Evolutionary conservation across 371 early-diverging fungal species (phyloP).

Genomic region (Cokeromyces recurvatus): DNA sequence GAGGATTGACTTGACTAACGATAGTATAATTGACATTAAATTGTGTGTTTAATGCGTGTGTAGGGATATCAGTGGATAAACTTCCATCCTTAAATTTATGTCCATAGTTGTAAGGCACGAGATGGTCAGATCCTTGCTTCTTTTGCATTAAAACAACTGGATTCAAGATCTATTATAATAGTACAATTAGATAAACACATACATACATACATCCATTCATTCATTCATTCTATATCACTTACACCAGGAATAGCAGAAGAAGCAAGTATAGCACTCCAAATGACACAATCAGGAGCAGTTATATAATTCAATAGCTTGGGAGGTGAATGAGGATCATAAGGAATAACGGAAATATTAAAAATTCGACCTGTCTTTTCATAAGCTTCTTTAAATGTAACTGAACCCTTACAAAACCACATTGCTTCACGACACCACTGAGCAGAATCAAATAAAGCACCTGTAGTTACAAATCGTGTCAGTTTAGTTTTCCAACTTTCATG

Average conservation of each 20-base stretch:
- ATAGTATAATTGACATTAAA: constrained; percentile 88
- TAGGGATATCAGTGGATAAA: constrained; percentile 81
- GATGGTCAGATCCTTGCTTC: constrained; percentile 45
- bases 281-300: constrained; percentile 85
- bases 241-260: constrained; percentile 52
- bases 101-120: constrained; percentile 77
- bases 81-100: constrained; percentile 86
- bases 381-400: constrained; percentile 86
- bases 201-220: too few species aligned
- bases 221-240: constrained; percentile 12
- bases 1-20: constrained; percentile 91
- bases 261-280: constrained; percentile 73
- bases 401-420: constrained; percentile 76
- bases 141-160: constrained; percentile 83
- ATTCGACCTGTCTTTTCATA: constrained; percentile 84
- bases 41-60: constrained; percentile 65
- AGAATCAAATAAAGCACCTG: constrained; percentile 67
- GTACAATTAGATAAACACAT: too few species aligned
- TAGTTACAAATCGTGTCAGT: constrained; percentile 24
- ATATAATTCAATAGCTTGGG: constrained; percentile 84
- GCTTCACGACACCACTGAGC: constrained; percentile 66
- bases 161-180: constrained; percentile 69
- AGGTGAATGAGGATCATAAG: constrained; percentile 73
- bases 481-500: constrained; percentile 44
- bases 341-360: constrained; percentile 83